Evolutionary conservation across 768 basidiomycete species (phyloP).

Genomic region (Suillus clintonianus): DNA sequence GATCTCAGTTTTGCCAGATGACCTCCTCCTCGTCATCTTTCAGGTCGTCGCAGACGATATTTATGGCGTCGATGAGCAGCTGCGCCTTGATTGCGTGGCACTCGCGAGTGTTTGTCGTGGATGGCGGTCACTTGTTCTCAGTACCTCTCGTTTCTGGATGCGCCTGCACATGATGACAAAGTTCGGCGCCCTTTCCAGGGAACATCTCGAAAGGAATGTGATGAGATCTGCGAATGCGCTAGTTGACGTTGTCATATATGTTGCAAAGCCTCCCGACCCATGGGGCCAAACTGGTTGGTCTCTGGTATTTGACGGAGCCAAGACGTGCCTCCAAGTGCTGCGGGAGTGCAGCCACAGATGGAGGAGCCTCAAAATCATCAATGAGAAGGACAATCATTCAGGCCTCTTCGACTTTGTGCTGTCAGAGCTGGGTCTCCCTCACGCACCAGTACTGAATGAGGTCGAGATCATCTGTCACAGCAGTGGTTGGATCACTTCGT

Average conservation of each 20-base stretch:
- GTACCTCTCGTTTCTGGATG: not conserved
- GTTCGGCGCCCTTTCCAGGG: not conserved
- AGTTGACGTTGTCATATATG: not conserved
- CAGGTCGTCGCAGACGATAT: not conserved
- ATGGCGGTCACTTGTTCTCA: not conserved
- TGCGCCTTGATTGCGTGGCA: not conserved
- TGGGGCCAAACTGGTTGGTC: not conserved
- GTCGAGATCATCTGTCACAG: not conserved
- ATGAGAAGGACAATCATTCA: not conserved
- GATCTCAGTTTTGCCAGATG: not conserved
- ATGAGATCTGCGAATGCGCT: not conserved
- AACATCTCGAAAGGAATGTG: not conserved
- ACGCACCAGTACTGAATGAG: not conserved
- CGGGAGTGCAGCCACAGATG: not conserved
- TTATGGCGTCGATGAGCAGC: not conserved
- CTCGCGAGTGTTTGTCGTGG: not conserved
- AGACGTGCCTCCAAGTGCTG: not conserved
- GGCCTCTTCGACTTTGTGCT: not conserved
- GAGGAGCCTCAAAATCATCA: not conserved
- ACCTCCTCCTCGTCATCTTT: not conserved
- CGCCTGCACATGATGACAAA: not conserved
- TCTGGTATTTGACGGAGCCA: not conserved
- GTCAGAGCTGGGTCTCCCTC: not conserved
- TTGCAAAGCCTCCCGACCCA: not conserved
- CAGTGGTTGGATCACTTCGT: not conserved